Evolutionary conservation across 345 rosid species (phyloP).

Genomic region (Euphorbia pulcherrima): DNA sequence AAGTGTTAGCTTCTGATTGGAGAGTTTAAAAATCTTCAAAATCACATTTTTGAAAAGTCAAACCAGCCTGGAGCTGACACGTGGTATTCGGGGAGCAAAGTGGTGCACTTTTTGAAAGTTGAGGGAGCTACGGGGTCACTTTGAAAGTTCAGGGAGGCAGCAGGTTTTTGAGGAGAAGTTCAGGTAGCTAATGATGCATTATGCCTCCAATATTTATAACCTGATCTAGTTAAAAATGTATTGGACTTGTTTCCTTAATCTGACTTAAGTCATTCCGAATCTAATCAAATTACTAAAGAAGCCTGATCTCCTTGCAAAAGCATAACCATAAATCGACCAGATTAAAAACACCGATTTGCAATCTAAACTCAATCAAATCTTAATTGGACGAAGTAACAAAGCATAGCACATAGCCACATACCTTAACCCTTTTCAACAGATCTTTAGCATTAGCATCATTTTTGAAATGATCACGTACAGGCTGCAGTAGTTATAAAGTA

Average conservation of each 20-base stretch:
- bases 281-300: not conserved
- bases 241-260: not conserved
- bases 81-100: too few species aligned
- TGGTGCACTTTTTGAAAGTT: too few species aligned
- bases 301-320: not conserved
- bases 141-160: too few species aligned
- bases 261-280: not conserved
- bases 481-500: constrained; percentile 37
- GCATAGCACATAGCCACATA: constrained; percentile 29
- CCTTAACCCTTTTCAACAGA: constrained; percentile 70
- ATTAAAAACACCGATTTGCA: not conserved
- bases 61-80: too few species aligned
- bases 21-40: too few species aligned
- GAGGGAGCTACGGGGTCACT: too few species aligned
- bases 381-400: not conserved
- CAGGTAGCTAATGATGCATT: not conserved
- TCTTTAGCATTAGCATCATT: constrained; percentile 56
- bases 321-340: not conserved
- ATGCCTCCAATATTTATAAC: too few species aligned
- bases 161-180: too few species aligned
- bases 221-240: too few species aligned
- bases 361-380: not conserved
- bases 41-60: too few species aligned
- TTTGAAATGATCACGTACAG: constrained; percentile 75
- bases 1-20: too few species aligned